Percentiles rank a stretch among this genome's conserved stretches.
Conservation (phyloP, 805 yeast genomes). For the Yamadazyma takamatsuzukensis region DNA sequence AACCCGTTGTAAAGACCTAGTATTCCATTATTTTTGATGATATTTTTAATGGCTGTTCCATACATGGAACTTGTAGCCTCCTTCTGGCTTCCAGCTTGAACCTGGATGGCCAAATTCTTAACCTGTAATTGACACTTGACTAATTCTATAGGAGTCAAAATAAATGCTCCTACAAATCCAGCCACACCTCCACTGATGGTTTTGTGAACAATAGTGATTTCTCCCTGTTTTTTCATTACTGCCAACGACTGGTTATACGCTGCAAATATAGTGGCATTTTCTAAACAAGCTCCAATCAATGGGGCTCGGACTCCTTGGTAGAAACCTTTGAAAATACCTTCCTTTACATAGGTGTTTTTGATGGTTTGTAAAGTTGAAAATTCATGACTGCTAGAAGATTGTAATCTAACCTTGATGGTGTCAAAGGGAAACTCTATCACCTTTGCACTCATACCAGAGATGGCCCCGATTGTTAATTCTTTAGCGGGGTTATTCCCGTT, state of each 20-base stretch:
- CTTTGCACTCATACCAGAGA: conserved; percentile 82
- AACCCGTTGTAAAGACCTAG: conserved; percentile 87
- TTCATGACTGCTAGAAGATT: conserved; percentile 48
- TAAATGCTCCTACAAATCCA: conserved; percentile 78
- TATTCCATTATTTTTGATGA: conserved; percentile 53
- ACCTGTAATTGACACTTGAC: conserved; percentile 89
- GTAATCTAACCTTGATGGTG: conserved; percentile 84
- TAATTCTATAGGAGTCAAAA: conserved; percentile 88
- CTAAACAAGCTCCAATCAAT: conserved; percentile 84
- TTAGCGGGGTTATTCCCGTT: conserved; percentile 18
- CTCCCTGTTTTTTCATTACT: conserved; percentile 36
- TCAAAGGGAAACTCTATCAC: conserved; percentile 89
- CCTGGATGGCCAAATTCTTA: conserved; percentile 27
- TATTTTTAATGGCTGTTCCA: conserved; percentile 28
- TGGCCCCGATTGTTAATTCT: conserved; percentile 48
- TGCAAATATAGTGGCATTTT: conserved; percentile 76
- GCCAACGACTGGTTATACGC: conserved; percentile 44
- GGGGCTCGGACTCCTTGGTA: conserved; percentile 82
- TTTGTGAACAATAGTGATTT: conserved; percentile 42
- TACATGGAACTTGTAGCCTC: conserved; percentile 22
- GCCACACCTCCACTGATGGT: conserved; percentile 74
- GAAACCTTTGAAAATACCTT: conserved; percentile 71
- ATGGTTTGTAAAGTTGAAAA: conserved; percentile 65
- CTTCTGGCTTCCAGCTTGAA: not conserved
- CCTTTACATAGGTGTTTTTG: conserved; percentile 53